Evolutionary conservation across 2,329 filamentous ascomycete genomes (phyloP).

Genomic region (Didymella sp.): DNA sequence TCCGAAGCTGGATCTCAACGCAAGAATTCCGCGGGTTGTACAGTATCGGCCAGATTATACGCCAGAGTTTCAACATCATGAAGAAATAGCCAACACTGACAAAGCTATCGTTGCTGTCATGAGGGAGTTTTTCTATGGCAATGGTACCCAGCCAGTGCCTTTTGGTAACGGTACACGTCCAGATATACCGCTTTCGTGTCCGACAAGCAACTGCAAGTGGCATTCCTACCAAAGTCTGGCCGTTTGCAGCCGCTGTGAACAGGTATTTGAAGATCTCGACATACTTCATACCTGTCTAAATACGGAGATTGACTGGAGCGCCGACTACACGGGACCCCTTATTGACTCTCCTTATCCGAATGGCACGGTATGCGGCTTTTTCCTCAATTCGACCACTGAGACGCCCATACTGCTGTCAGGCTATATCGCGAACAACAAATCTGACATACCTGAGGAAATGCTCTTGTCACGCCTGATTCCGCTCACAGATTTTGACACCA

Average conservation of each 20-base stretch:
- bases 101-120: no score
- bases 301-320: constrained; percentile 27
- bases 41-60: no score
- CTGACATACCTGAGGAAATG: no score
- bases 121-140: constrained; percentile 9
- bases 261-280: constrained; percentile 16
- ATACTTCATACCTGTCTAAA: constrained; percentile 16
- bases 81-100: no score
- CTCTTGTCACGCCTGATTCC: constrained; percentile 24
- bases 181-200: constrained; percentile 37
- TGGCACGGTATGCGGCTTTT: constrained; percentile 35
- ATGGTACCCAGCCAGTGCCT: constrained; percentile 27
- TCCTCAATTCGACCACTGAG: constrained; percentile 29
- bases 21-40: no score
- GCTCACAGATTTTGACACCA: constrained; percentile 2
- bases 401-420: constrained; percentile 28
- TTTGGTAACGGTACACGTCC: constrained; percentile 35
- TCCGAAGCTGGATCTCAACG: no score
- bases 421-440: constrained; percentile 2
- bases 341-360: constrained; percentile 19
- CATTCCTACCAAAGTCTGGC: constrained; percentile 33
- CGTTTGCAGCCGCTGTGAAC: constrained; percentile 34
- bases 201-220: constrained; percentile 41
- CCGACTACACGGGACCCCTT: constrained; percentile 1
- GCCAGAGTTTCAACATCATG: no score